Evolutionary conservation across 1,139 yeast genomes (phyloP), one percentile per base, ranked within the genome.

Genomic region (Pichia sp.): DNA sequence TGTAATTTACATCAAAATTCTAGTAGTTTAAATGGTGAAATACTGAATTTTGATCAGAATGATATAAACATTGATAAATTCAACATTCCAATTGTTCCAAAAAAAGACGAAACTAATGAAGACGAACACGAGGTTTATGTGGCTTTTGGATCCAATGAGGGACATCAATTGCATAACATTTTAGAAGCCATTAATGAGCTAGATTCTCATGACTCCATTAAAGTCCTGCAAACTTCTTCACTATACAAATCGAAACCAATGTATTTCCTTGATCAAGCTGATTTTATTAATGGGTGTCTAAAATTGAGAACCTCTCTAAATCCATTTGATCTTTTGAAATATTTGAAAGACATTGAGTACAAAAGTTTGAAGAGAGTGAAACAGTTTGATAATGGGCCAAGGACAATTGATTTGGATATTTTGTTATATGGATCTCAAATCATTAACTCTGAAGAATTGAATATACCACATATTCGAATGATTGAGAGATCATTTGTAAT

Each of bases 111-210:
- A 31, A 31, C 33, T 8, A 16, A 16, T 16, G 47, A 2, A 57
- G 55, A 0, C 23, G 44, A 47, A 3, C 88, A 85, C 56, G 69
- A 67, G 0, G 95, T 79, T 0, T 88, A 69, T 59, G 62, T 92
- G 45, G 96, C 97, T 0, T 84, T 92, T 66, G 99, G 99, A 0
- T 81, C 95, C 26, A 92, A 92, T 56, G 67, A 76, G 42, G 97
- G 97, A 0, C 70, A 84, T 52, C 82, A 83, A 41, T 60, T 86
- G 6, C 62, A 61, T 3, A 81, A 85, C 56, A 82, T 92, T 40
- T 55, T 65, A 11, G 54, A 56, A n/a, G 83, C 96, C 0, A 62
- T 87, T 27, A 64, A 64, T 0, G 67, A 73, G 40, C 66, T 92
- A 26, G 61, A 69, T 9, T 29, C 38, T 6, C 48, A 50, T 43